Percentiles rank a stretch among this genome's conserved stretches.
phyloP scores from a whole-genome alignment of 768 basidiomycete genomes.

The Podaxis rugospora region DNA sequence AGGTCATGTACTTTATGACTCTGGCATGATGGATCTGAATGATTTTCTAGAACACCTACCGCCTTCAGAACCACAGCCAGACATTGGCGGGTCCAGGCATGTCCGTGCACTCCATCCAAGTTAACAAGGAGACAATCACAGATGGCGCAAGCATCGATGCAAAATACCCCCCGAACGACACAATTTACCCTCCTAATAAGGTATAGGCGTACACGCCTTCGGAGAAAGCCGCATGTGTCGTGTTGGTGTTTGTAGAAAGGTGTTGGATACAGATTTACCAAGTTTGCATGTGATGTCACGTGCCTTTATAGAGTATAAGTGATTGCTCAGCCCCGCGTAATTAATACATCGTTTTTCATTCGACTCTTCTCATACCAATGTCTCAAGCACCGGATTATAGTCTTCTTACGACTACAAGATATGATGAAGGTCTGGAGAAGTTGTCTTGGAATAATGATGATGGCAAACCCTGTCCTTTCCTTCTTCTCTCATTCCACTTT shows the following conservation, averaged over 20 bases:
- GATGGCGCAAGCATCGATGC: constrained; percentile 5
- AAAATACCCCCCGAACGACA: constrained; percentile 2
- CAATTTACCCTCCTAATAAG: neutral
- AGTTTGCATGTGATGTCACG: neutral
- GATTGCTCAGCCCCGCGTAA: neutral
- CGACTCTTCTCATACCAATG: neutral
- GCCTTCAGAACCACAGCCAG: constrained; percentile 20
- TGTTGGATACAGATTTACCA: neutral
- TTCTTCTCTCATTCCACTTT: constrained; percentile 58
- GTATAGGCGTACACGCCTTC: neutral
- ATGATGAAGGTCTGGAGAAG: constrained; percentile 44
- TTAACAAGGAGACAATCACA: constrained; percentile 15
- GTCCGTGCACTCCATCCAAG: constrained; percentile 13
- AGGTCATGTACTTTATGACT: constrained; percentile 7
- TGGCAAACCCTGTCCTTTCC: constrained; percentile 50
- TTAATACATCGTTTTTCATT: neutral
- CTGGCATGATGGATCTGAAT: neutral
- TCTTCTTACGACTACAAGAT: constrained; percentile 55
- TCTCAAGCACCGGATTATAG: constrained; percentile 18
- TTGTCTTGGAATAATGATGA: constrained; percentile 55
- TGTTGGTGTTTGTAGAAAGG: neutral
- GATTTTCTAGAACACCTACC: constrained; percentile 18
- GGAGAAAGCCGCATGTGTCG: neutral
- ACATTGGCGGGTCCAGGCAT: constrained; percentile 14
- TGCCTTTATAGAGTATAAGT: neutral